Evolutionary conservation across 1,139 yeast genomes (phyloP), one percentile per base, ranked within the genome.

Genomic region (Protomyces inouyei): DNA sequence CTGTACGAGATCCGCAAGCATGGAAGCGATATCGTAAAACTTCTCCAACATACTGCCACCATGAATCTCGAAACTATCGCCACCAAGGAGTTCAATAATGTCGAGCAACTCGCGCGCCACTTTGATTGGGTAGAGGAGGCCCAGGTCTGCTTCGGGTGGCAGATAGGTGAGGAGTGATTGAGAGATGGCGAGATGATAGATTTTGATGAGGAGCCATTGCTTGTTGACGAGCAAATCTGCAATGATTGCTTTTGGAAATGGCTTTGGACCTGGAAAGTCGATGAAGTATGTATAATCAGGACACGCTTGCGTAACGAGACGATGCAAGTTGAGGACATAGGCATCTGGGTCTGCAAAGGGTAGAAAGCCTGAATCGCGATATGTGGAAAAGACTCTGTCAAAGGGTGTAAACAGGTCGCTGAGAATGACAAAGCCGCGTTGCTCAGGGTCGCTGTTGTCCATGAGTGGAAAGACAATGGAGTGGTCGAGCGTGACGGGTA

Each of bases 181-280:
- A 12, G 35, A 25, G 4, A 51, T 28, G 9, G 53, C 37, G 53
- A 51, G 53, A 23, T 51, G 53, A 21, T 51, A 51, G 9, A 23
- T 51, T 23, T 51, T 51, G 53, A 51, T 51, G 35, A 51, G 53
- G 12, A 51, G 53, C 53, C 53, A 51, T n/a, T 51, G 53, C 37
- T 51, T 51, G 37, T 25, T 51, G 18, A 51, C 53, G 35, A 51
- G 37, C 16, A 51, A 12, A 21, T 51, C 53, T 10, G 53, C 14
- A 10, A 51, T 32, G 37, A 51, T 35, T 16, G 53, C 53, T n/a
- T 14, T n/a, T 6, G 53, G 53, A n/a, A 51, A 51, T 23, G 16
- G 35, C 37, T 32, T 51, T 10, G 23, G 52, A 10, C 48, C 48
- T 43, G 48, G 48, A 18, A 51, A 51, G 14, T 25, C 21, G 35